Evolutionary conservation across 352 stramenopile species (phyloP), one percentile per base, ranked within the genome.

Genomic region (Phytophthora cryptogea): DNA sequence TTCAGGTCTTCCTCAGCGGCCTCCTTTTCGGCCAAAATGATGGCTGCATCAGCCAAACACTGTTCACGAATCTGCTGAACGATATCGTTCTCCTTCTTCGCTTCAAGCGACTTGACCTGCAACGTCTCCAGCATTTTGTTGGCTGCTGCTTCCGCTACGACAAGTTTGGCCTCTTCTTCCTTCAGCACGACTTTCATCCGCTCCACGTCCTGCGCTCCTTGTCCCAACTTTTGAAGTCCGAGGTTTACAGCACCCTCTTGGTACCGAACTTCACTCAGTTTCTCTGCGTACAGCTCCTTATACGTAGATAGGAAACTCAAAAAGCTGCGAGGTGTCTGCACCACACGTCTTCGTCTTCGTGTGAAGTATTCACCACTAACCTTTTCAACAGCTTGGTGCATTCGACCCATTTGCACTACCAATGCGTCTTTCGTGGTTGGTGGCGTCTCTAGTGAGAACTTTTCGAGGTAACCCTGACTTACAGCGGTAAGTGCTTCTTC

Each of bases 81-180:
- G 8, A 90, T 75, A 46, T 97, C 89, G 45, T 83, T 91, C 65
- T 97, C 90, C 54, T 95, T 94, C 66, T 97, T 96, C 6, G 91
- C 92, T 46, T 92, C 90, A 10, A 90, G 68, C 8, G 76, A 89
- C 53, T 89, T 88, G 41, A 93, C 67, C 33, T 93, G 77, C 13
- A 94, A 62, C 1, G 62, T 86, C 64, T 92, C 83, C 14, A 95
- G 65, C 82, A 92, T 95, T 48, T 87, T 84, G 42, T 92, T 96
- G 1, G 89, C 89, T 2, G 78, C 80, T 2, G 79, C 74, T 58
- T 97, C 86, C 2, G 90, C 89, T 10, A 83, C 55, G 11, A 88
- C 83, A 5, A 97, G 75, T 52, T 97, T 96, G 3, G 87, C 71
- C 63, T 97, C 89, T 37, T 97, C 87, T 37, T 95, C 84, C 44